These are phyloP conservation scores for Macrophomina pseudophaseolina DNA, from an alignment of 2,329 filamentous ascomycete species.

Conservation along the genomic window DNA sequence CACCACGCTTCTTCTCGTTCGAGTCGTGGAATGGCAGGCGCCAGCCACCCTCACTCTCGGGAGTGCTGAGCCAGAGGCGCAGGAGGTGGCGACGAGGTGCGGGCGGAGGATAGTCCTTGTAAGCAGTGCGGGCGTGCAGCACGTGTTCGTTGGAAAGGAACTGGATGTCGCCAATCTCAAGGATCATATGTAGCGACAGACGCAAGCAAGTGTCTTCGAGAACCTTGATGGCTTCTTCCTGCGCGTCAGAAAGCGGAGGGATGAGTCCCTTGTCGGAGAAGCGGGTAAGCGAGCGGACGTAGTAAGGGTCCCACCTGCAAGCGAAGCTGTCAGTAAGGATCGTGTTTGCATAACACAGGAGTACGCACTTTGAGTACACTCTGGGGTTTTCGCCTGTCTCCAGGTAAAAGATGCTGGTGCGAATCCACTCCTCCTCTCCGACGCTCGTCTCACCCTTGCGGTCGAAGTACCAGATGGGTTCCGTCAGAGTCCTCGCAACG, in stretches of 20 bases:
- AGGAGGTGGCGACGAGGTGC: slow-evolving; percentile 77
- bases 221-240: slow-evolving; percentile 69
- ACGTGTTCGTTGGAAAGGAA: slow-evolving; percentile 82
- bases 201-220: slow-evolving; percentile 78
- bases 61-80: slow-evolving; percentile 82
- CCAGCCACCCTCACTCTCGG: slow-evolving; percentile 84
- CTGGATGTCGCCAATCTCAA: slow-evolving; percentile 87
- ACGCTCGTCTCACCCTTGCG: slow-evolving; percentile 81
- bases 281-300: slow-evolving; percentile 73
- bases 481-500: slow-evolving; percentile 73
- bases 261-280: slow-evolving; percentile 77
- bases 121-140: slow-evolving; percentile 80
- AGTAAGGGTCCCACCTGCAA: slow-evolving; percentile 80
- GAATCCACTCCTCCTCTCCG: slow-evolving; percentile 77
- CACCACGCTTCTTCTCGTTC: slow-evolving; percentile 83
- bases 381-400: slow-evolving; percentile 65
- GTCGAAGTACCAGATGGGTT: slow-evolving; percentile 90
- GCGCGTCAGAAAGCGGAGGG: slow-evolving; percentile 71
- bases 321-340: slow-evolving; percentile 26
- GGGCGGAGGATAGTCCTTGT: slow-evolving; percentile 73
- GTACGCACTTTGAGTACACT: slow-evolving; percentile 71
- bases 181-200: slow-evolving; percentile 79
- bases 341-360: background rate
- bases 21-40: slow-evolving; percentile 81
- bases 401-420: slow-evolving; percentile 74